These are phyloP conservation scores for Echinosophora koreensis DNA, from an alignment of 306 rosid genomes.

Conservation along the genomic window DNA sequence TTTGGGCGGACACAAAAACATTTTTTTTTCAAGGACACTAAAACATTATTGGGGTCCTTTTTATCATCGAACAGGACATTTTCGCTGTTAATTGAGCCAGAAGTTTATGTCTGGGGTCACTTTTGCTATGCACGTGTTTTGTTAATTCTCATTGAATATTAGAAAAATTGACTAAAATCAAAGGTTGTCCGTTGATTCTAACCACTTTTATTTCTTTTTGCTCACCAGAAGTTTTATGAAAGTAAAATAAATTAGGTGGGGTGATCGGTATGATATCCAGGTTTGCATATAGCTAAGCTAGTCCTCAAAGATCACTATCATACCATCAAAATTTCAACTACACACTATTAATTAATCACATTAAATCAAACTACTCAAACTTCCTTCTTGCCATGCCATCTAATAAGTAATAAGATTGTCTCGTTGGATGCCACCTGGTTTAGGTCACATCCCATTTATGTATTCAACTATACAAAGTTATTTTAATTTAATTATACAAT, in stretches of 20 bases:
- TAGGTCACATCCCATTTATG: background rate
- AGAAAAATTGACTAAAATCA: background rate
- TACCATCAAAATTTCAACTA: background rate
- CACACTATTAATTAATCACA: background rate
- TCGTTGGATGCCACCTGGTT: background rate
- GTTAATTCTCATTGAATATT: conserved; percentile 4
- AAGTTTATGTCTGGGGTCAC: background rate
- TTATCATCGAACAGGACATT: background rate
- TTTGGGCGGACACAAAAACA: background rate
- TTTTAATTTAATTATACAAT: background rate
- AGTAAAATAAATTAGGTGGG: background rate
- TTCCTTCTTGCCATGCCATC: background rate
- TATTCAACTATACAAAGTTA: background rate
- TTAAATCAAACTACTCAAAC: background rate
- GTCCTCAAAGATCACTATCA: too few relatives aligned
- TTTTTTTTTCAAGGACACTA: too few relatives aligned
- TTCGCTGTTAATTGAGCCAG: background rate
- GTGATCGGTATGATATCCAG: background rate
- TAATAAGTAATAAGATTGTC: background rate
- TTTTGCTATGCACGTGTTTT: conserved; percentile 15
- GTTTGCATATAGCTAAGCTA: background rate
- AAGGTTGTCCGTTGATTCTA: background rate
- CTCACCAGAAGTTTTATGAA: background rate
- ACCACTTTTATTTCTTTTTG: conserved; percentile 13
- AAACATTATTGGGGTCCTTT: background rate